These are phyloP conservation scores for Albatrellus ellisii DNA, from an alignment of 768 basidiomycete species.

Conservation along the genomic window DNA sequence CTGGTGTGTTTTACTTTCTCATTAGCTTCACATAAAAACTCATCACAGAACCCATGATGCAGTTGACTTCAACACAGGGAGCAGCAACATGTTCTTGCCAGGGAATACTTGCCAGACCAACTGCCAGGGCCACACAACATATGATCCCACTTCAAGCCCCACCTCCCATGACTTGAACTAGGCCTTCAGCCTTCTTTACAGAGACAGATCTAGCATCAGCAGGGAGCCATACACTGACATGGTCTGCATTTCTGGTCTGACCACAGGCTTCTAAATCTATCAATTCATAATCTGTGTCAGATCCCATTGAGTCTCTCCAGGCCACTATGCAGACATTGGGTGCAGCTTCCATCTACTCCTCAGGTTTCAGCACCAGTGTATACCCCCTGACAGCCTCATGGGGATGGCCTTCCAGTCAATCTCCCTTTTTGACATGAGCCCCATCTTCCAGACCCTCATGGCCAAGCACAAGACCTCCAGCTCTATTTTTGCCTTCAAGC, in stretches of 20 bases:
- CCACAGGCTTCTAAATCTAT: no score
- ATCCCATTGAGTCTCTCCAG: no score
- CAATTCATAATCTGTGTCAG: no score
- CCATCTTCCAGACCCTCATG: conserved; percentile 29
- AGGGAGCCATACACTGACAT: conserved; percentile 31
- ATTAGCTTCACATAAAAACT: background rate
- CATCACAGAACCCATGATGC: background rate
- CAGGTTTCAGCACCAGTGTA: conserved; percentile 15
- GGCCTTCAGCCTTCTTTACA: conserved; percentile 24
- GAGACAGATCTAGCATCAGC: conserved; percentile 24
- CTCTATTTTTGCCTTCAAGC: conserved; percentile 34
- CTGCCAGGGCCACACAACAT: conserved; percentile 15
- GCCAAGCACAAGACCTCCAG: conserved; percentile 23
- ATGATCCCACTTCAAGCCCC: conserved; percentile 1
- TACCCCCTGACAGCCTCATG: conserved; percentile 28
- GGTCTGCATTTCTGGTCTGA: conserved; percentile 25
- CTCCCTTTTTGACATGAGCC: conserved; percentile 14
- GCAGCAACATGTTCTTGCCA: conserved; percentile 24
- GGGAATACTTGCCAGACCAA: conserved; percentile 16
- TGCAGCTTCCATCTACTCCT: conserved; percentile 27
- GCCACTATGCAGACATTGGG: conserved; percentile 31
- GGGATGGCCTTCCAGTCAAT: conserved; percentile 24
- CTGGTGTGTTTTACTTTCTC: background rate
- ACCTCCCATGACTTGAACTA: no score
- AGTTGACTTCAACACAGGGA: conserved; percentile 28